Conservation (phyloP, 352 stramenopile genomes). For the Pythium brachiatum region DNA sequence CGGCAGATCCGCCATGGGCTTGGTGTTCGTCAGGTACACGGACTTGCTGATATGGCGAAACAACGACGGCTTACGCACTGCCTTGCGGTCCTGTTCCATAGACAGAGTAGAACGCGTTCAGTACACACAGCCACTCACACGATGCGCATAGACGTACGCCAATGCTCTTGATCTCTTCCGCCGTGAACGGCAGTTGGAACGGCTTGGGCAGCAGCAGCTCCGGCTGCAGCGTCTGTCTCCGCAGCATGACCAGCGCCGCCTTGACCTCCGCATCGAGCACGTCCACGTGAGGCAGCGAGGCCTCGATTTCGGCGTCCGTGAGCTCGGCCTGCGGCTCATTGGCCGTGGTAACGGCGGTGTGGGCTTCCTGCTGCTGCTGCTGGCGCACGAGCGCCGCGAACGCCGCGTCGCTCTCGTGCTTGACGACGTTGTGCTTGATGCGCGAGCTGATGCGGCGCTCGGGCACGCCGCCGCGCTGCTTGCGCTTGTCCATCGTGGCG, state of each 20-base stretch:
- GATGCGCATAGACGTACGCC: constrained; percentile 17
- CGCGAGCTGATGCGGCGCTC: constrained; percentile 27
- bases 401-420: background rate
- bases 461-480: constrained; percentile 1
- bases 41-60: constrained; percentile 72
- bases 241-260: constrained; percentile 16
- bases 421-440: constrained; percentile 16
- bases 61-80: constrained; percentile 46
- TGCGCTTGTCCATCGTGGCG: constrained; percentile 6
- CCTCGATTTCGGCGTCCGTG: constrained; percentile 27
- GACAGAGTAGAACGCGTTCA: background rate
- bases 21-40: constrained; percentile 65
- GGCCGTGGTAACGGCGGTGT: background rate
- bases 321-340: constrained; percentile 8
- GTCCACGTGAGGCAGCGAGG: constrained; percentile 24
- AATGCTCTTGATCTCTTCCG: constrained; percentile 32
- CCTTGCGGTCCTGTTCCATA: constrained; percentile 37
- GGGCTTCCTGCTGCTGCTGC: background rate
- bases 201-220: background rate
- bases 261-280: constrained; percentile 20
- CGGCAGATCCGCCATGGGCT: constrained; percentile 48
- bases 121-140: background rate
- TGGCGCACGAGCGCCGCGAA: constrained; percentile 5
- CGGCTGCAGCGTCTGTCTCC: constrained; percentile 11
- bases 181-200: constrained; percentile 29